Evolutionary conservation across 768 basidiomycete genomes (phyloP).

Genomic region (Pisolithus marmoratus): DNA sequence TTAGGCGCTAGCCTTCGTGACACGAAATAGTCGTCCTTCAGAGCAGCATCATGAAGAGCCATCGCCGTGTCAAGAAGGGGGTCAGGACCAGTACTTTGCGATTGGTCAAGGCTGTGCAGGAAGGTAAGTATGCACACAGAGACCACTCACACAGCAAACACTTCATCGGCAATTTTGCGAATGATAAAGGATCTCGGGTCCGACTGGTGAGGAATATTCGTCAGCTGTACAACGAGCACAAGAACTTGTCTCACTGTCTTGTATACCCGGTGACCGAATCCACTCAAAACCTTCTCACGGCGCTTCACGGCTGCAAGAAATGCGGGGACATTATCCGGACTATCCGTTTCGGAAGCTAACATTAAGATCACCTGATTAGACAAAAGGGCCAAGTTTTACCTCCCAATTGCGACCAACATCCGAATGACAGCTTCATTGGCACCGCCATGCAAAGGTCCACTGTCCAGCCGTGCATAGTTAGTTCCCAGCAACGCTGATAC

Average conservation of each 20-base stretch:
- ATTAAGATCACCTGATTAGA: not conserved
- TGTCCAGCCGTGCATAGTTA: not conserved
- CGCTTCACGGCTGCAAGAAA: constrained; percentile 86
- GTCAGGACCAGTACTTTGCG: constrained; percentile 71
- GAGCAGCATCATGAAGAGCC: constrained; percentile 80
- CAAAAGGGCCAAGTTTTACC: constrained; percentile 29
- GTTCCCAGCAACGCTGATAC: not conserved
- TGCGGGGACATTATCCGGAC: constrained; percentile 77
- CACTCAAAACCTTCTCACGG: constrained; percentile 83
- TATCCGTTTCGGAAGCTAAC: constrained; percentile 16
- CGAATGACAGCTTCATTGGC: constrained; percentile 94
- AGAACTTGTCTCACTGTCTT: constrained; percentile 47
- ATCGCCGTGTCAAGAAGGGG: constrained; percentile 85
- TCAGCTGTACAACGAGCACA: not conserved
- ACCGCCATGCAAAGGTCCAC: constrained; percentile 48
- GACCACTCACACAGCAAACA: constrained; percentile 72
- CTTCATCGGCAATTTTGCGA: constrained; percentile 83
- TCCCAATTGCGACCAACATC: constrained; percentile 86
- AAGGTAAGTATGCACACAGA: not conserved
- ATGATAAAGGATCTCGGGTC: constrained; percentile 91
- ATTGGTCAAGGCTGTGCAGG: not conserved
- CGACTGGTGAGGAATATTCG: constrained; percentile 42
- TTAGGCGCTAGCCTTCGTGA: constrained; percentile 80
- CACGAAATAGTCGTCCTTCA: constrained; percentile 88
- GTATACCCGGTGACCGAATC: constrained; percentile 86